A percentile compares a stretch with the other conserved stretches of the same genome.
Conservation (phyloP, 1,284 basidiomycete genomes). For the Bondarzewia mesenterica region DNA sequence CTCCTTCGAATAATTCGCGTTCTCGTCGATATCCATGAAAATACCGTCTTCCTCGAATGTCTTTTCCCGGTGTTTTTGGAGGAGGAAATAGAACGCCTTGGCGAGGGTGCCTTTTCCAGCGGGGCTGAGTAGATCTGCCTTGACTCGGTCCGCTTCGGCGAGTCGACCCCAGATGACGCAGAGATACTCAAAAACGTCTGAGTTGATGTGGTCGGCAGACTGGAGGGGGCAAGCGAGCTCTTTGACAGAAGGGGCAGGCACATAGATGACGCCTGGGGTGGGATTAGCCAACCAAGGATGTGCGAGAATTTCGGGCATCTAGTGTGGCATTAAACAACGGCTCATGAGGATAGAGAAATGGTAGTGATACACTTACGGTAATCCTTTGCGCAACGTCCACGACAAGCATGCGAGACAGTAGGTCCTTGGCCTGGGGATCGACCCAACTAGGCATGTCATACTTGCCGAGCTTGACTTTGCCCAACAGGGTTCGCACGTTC, state of each 20-base stretch:
- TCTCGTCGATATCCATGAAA: conserved; percentile 32
- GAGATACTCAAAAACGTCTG: conserved; percentile 82
- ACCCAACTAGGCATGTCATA: conserved; percentile 76
- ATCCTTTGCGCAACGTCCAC: conserved; percentile 87
- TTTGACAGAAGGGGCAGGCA: conserved; percentile 58
- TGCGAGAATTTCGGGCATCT: conserved; percentile 83
- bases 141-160: conserved; percentile 47
- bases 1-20: conserved; percentile 3
- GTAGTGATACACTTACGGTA: conserved; percentile 45
- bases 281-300: conserved; percentile 76
- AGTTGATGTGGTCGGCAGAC: conserved; percentile 70
- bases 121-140: conserved; percentile 55
- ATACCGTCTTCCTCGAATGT: conserved; percentile 58
- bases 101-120: conserved; percentile 68
- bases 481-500: conserved; percentile 73
- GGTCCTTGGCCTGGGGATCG: conserved; percentile 66
- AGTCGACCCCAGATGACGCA: conserved; percentile 83
- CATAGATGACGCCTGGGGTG: conserved; percentile 44
- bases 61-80: conserved; percentile 74
- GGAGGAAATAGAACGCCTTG: conserved; percentile 89
- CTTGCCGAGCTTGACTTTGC: conserved; percentile 87
- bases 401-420: conserved; percentile 79
- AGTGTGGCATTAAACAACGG: neutral
- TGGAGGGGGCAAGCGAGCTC: conserved; percentile 60
- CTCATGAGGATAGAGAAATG: conserved; percentile 6